A percentile compares a stretch with the other conserved stretches of the same genome.
Evolutionary conservation across 1,139 yeast species (phyloP).

Genomic region (Martiniozyma asiatica): DNA sequence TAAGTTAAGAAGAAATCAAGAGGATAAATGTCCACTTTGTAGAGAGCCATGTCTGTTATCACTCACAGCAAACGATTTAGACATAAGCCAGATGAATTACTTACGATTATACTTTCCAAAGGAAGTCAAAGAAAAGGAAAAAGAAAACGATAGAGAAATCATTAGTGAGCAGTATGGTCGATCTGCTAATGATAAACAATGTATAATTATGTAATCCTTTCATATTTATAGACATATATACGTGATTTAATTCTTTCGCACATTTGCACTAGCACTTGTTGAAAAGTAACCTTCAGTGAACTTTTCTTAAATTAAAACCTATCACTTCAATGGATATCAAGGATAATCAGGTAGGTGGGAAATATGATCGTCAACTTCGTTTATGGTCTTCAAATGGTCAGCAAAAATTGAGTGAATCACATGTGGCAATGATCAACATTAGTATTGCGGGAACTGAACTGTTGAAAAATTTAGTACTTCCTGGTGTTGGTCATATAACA

Average conservation of each 20-base stretch:
- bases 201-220: slow-evolving; percentile 12
- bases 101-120: slow-evolving; percentile 53
- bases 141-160: slow-evolving; percentile 46
- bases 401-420: slow-evolving; percentile 40
- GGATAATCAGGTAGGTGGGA: slow-evolving; percentile 27
- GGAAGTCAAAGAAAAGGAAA: slow-evolving; percentile 52
- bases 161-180: slow-evolving; percentile 28
- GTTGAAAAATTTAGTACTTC: slow-evolving; percentile 66
- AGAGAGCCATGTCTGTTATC: slow-evolving; percentile 40
- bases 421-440: slow-evolving; percentile 52
- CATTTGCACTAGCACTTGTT: too few relatives aligned
- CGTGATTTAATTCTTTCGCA: too few relatives aligned
- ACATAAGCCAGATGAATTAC: slow-evolving; percentile 36
- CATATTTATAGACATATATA: not conserved
- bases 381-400: slow-evolving; percentile 85
- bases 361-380: slow-evolving; percentile 81
- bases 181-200: slow-evolving; percentile 13
- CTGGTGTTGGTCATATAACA: slow-evolving; percentile 65
- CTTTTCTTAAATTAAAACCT: too few relatives aligned
- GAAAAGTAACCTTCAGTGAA: too few relatives aligned
- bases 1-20: slow-evolving; percentile 45
- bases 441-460: slow-evolving; percentile 55
- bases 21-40: slow-evolving; percentile 59
- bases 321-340: slow-evolving; percentile 20
- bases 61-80: slow-evolving; percentile 54